Conservation (phyloP, 2,329 filamentous ascomycete genomes). For the Pseudocercospora fuligena region DNA sequence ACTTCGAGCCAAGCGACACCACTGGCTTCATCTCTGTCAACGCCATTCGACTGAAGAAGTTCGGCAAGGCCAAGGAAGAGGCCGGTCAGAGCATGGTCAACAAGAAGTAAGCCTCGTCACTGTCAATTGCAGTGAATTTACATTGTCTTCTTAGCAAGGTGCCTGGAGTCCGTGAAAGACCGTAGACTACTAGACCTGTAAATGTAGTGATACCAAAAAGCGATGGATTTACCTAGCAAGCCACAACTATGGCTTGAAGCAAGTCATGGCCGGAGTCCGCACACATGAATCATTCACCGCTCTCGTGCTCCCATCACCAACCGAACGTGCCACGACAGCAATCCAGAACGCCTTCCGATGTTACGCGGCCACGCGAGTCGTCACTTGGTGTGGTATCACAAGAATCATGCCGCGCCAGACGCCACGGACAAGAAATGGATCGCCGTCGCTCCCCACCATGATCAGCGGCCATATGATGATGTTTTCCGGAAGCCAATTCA, state of each 20-base stretch:
- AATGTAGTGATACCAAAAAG: constrained; percentile 9
- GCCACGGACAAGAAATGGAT: not conserved
- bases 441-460: not conserved
- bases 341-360: not conserved
- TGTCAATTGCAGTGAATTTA: constrained; percentile 1
- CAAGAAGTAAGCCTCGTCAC: constrained; percentile 15
- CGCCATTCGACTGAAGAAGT: constrained; percentile 60
- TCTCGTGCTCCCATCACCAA: not conserved
- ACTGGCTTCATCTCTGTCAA: constrained; percentile 74
- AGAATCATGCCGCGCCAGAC: not conserved
- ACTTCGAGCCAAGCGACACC: constrained; percentile 69
- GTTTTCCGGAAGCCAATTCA: not conserved
- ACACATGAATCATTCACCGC: not conserved
- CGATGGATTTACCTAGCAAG: not conserved
- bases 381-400: not conserved
- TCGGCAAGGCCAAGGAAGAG: constrained; percentile 45
- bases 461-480: not conserved
- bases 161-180: constrained; percentile 10
- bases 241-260: not conserved
- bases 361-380: not conserved
- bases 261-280: not conserved
- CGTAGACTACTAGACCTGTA: constrained; percentile 7
- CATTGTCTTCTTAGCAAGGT: constrained; percentile 12
- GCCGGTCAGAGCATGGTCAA: constrained; percentile 41
- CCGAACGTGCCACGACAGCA: not conserved